Base-by-base conservation (phyloP, 164 flowering plant genomes). In the Vitis vinifera region DNA sequence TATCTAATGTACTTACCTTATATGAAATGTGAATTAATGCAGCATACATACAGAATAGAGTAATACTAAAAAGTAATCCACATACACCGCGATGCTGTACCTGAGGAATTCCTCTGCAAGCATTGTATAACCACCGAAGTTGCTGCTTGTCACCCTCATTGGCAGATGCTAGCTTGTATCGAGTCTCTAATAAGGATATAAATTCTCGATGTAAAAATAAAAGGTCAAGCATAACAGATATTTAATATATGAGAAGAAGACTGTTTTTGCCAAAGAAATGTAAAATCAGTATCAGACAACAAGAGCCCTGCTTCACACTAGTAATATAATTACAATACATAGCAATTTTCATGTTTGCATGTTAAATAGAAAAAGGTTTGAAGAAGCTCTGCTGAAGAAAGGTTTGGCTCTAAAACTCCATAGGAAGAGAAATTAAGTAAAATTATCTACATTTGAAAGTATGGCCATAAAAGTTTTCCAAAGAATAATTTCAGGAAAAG, bases 41-140 rank as follows among this genome's bases (percentile, higher is more conserved):
- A 12, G 10, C 44, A 51, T 12, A 10, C 2, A 29, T 12, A 52
- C 27, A 55, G 61, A 30, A 56, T 30, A 31, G 51, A 31, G 44
- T 23, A 31, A 23, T 11, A 16, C 19, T 12, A 37, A 37, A 6
- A 37, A 37, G 44, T 6, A 3, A 37, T 37, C 44, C 44, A 37
- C 44, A 37, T 37, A 37, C 27, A 37, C 4, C 7, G 0, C 14
- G 11, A 51, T 12, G 58, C 23, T 50, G 57, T 61, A 70, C 72
- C 72, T 70, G 72, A 62, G 60, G 72, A 30, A 70, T 17, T 53
- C 72, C 72, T 15, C 29, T 37, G 55, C 72, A 70, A 27, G 72
- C 67, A 53, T 37, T 31, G 66, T 61, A 70, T 13, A 70, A 70
- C 52, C 49, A 53, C 53, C 62, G 61, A n/a, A 62, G 29, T 61